Evolutionary conservation across 75 land plant genomes (phyloP).

Genomic region (Selaginella tamariscina): DNA sequence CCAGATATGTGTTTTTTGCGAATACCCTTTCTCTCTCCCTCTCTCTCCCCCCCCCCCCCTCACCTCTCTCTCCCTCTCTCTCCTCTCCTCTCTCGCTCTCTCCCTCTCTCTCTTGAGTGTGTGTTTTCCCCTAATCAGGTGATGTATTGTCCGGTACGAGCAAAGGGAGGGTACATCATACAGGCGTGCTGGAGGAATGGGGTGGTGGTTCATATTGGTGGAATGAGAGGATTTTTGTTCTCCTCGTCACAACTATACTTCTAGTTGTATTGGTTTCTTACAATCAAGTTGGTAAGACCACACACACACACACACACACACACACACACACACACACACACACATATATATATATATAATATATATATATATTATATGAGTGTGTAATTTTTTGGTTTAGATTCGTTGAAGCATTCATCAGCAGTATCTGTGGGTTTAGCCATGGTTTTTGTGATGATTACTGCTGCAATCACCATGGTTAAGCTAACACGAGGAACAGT

Average conservation of each 20-base stretch:
- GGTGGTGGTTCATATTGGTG: conserved; percentile 81
- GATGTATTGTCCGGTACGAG: conserved; percentile 91
- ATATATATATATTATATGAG: no score
- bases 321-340: no score
- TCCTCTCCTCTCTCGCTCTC: neutral
- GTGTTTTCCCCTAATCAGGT: conserved; percentile 27
- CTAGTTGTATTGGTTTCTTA: conserved; percentile 73
- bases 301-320: no score
- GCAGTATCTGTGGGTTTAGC: conserved; percentile 88
- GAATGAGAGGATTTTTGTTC: conserved; percentile 66
- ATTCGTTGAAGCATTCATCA: conserved; percentile 74
- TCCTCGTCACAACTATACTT: conserved; percentile 47
- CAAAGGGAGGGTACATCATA: conserved; percentile 47
- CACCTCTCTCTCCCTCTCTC: no score
- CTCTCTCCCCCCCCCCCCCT: no score
- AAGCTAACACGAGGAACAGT: conserved; percentile 47
- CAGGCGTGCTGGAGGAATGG: conserved; percentile 90
- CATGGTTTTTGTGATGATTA: conserved; percentile 67
- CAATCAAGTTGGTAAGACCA: conserved; percentile 56
- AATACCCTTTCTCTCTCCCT: no score
- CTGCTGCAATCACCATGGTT: conserved; percentile 41
- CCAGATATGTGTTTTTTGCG: no score
- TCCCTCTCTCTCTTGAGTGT: neutral
- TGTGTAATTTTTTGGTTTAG: no score
- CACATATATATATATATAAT: no score